A percentile compares a stretch with the other conserved stretches of the same genome.
phyloP scores from a whole-genome alignment of 192 early-diverging fungal genomes.

The Coemansia umbellata region DNA sequence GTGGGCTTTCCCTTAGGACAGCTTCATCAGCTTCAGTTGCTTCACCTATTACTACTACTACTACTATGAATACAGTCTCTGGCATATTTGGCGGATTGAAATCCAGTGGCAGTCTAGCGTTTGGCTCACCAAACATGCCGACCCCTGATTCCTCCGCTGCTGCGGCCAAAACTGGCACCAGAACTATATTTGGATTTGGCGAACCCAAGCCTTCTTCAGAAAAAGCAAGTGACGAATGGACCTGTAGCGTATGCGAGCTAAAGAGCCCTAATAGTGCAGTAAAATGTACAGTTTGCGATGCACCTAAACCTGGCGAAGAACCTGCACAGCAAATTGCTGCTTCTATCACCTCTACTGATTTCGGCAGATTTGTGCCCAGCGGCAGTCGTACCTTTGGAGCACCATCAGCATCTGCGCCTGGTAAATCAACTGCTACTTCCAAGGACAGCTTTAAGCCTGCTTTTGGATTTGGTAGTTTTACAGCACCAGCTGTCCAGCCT shows the following conservation, averaged over 20 bases:
- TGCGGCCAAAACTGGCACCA: too few species aligned
- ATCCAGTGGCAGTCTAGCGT: conserved; percentile 14
- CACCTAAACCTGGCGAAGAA: conserved; percentile 12
- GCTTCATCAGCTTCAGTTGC: too few species aligned
- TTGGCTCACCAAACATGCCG: conserved; percentile 2
- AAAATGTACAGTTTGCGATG: conserved; percentile 28
- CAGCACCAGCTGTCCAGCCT: not conserved
- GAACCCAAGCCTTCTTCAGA: not conserved
- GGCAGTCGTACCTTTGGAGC: not conserved
- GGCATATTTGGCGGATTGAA: conserved; percentile 22
- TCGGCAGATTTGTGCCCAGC: conserved; percentile 5
- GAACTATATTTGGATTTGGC: too few species aligned
- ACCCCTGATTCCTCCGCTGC: not conserved
- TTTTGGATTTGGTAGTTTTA: too few species aligned
- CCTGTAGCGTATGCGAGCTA: conserved; percentile 30
- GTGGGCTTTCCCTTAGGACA: too few species aligned
- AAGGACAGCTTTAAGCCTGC: too few species aligned
- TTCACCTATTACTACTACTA: too few species aligned
- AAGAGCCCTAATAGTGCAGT: conserved; percentile 6
- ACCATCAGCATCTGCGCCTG: too few species aligned
- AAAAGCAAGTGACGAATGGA: conserved; percentile 17
- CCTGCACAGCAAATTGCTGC: not conserved
- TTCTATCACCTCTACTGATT: not conserved
- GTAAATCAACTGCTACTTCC: too few species aligned
- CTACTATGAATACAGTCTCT: too few species aligned